phyloP scores from a whole-genome alignment of 1,284 basidiomycete species.

The Trametes pubescens region DNA sequence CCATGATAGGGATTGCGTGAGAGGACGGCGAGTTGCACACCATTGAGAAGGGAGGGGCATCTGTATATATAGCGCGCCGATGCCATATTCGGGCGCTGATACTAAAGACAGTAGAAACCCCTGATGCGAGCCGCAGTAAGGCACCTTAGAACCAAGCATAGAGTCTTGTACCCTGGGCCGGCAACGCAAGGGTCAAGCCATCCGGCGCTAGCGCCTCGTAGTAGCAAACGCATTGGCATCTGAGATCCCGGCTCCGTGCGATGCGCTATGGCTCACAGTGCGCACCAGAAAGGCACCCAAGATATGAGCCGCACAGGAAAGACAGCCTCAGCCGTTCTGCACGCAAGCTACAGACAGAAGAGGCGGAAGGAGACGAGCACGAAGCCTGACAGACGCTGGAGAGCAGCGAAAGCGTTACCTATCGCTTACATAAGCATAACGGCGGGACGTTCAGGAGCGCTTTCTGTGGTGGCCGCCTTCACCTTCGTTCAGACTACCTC shows the following conservation, averaged over 20 bases:
- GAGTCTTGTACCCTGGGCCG: too few relatives aligned
- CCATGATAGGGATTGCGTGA: slow-evolving; percentile 20
- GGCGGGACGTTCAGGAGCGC: slow-evolving; percentile 25
- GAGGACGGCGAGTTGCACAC: not conserved
- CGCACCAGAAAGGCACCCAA: not conserved
- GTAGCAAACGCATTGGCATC: too few relatives aligned
- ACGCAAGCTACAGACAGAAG: too few relatives aligned
- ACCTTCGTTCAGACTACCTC: slow-evolving; percentile 11
- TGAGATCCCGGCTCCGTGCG: too few relatives aligned
- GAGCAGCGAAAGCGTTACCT: not conserved
- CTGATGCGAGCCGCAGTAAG: not conserved
- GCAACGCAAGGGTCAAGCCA: too few relatives aligned
- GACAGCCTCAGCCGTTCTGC: not conserved
- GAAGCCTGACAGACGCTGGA: not conserved
- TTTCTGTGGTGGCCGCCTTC: slow-evolving; percentile 4
- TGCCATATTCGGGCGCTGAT: not conserved
- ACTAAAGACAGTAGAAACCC: not conserved
- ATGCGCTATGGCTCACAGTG: too few relatives aligned
- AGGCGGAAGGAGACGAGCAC: not conserved
- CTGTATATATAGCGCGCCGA: not conserved
- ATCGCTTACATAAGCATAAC: slow-evolving; percentile 20
- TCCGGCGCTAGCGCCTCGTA: too few relatives aligned
- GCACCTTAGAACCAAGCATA: too few relatives aligned
- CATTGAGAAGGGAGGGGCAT: not conserved
- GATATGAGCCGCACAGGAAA: not conserved